Base-by-base conservation (phyloP, 1,284 basidiomycete genomes). In the Calocybe gambosa region DNA sequence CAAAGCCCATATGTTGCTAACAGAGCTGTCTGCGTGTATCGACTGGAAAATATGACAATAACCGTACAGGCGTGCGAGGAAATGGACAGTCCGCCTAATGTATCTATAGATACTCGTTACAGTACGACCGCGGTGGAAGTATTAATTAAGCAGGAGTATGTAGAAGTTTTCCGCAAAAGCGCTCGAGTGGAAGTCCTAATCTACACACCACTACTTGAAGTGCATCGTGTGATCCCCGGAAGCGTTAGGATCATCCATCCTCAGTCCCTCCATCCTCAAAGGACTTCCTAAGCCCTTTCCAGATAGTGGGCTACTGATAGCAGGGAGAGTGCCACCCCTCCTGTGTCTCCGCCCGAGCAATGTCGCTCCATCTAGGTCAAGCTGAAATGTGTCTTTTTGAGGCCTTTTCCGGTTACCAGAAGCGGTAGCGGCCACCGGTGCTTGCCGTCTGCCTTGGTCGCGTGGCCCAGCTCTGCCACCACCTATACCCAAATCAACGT, bases 341-440 rank as follows among this genome's bases (percentile, higher is more conserved):
- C 74, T 74, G 54, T 84, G 80, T 52, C 86, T 68, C 49, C 86
- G 68, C 13, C 88, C 90, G 1, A 96, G 73, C 1, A 96, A 64
- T 4, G 93, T 95, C 31, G 93, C 89, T 46, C 77, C 82, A 55
- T 86, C 79, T 44, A 96, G 70, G 60, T 92, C 86, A 43, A 96
- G 74, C 59, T 94, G 89, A 56, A 96, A 96, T 1, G 62, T 68
- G 49, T 51, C 65, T 4, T 56, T 52, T 19, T 58, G 57, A 20
- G 46, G 50, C 36, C 51, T 51, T 45, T 55, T 47, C 58, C 62
- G 31, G 61, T 28, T 62, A 56, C 35, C 60, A 50, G 31, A 53
- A 50, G 31, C 55, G 12, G 52, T 41, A 1, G 19, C 34, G 23
- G n/a, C n/a, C n/a, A 28, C 29, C 35, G 41, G 42, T 34, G 23